Conservation (phyloP, 2,329 filamentous ascomycete species). For the Sclerotinia nivalis region DNA sequence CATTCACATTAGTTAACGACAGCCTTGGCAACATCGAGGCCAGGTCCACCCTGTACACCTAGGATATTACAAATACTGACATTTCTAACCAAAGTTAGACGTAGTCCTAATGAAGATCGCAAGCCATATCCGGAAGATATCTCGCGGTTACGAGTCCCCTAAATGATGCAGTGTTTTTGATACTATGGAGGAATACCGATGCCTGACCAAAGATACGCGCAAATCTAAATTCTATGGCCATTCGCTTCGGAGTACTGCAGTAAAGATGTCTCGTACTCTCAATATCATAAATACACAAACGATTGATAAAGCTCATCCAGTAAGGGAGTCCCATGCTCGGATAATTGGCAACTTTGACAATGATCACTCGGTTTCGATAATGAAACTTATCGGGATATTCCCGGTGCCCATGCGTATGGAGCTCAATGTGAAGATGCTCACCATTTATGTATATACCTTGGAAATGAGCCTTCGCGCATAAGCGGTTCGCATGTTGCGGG, state of each 20-base stretch:
- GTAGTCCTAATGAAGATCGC: neutral
- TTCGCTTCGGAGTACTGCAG: neutral
- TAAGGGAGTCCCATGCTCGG: neutral
- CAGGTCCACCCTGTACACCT: too few species aligned
- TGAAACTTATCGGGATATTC: neutral
- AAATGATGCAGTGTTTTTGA: neutral
- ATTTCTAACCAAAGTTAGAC: neutral
- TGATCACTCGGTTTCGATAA: neutral
- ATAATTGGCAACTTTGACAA: neutral
- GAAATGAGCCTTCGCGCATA: rapidly evolving
- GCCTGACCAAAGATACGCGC: neutral
- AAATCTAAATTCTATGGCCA: conserved; percentile 6
- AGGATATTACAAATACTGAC: too few species aligned
- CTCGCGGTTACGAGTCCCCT: neutral
- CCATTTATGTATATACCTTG: neutral
- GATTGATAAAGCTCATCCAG: neutral
- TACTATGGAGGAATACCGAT: neutral
- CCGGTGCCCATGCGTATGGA: neutral
- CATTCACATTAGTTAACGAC: neutral
- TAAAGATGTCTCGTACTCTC: neutral
- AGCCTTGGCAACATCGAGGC: too few species aligned
- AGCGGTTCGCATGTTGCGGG: neutral
- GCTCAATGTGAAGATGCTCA: neutral
- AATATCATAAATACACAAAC: neutral
- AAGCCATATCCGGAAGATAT: neutral